Evolutionary conservation across 1,139 yeast species (phyloP).

Genomic region (Suhomyces anneliseae): DNA sequence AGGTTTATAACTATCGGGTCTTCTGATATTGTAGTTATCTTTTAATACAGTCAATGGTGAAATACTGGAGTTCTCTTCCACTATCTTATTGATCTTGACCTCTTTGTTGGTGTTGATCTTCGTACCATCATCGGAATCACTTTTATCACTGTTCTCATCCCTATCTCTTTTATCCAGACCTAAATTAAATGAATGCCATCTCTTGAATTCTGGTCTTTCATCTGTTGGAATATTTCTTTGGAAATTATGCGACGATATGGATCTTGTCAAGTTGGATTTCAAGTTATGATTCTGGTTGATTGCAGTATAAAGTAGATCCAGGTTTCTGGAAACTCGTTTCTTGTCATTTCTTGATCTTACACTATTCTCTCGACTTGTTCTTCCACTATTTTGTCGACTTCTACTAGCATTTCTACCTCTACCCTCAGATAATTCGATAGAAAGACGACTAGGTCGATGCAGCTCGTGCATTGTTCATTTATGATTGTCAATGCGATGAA

Average conservation of each 20-base stretch:
- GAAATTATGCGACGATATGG: slow-evolving; percentile 7
- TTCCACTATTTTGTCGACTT: background rate
- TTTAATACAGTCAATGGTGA: slow-evolving; percentile 33
- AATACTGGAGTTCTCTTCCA: slow-evolving; percentile 14
- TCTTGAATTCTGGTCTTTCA: slow-evolving; percentile 13
- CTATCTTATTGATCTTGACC: background rate
- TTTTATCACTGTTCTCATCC: background rate
- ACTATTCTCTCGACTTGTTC: background rate
- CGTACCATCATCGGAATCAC: background rate
- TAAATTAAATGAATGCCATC: slow-evolving; percentile 24
- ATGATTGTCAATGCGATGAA: background rate
- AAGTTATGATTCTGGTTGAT: slow-evolving; percentile 11
- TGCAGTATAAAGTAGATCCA: slow-evolving; percentile 10
- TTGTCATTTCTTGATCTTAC: background rate
- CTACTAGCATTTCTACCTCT: slow-evolving; percentile 3
- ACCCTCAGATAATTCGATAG: slow-evolving; percentile 2
- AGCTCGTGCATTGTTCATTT: background rate
- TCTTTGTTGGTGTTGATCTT: background rate
- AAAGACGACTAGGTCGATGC: slow-evolving; percentile 3
- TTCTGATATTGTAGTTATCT: slow-evolving; percentile 30
- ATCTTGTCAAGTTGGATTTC: slow-evolving; percentile 7
- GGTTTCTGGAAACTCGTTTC: slow-evolving; percentile 2
- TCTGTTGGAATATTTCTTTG: slow-evolving; percentile 23
- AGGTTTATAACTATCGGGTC: slow-evolving; percentile 16
- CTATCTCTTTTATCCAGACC: background rate